Base-by-base conservation (phyloP, 805 yeast genomes). In the Lachancea lanzarotensis region DNA sequence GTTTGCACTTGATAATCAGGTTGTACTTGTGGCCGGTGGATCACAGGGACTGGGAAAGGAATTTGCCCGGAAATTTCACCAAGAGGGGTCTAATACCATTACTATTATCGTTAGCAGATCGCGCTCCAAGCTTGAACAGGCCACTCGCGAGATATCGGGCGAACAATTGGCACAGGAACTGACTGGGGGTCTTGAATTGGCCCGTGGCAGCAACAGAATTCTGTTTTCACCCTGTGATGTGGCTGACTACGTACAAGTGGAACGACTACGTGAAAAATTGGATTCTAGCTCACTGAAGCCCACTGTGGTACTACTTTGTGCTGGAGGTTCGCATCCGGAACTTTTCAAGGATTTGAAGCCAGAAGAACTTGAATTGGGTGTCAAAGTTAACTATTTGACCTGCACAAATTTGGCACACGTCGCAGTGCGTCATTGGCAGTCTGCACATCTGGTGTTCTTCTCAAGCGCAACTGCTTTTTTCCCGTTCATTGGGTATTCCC, bases 1-100 rank as follows among this genome's bases (percentile, higher is more conserved):
- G 35, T 60, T 46, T 45, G 40, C 36, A 2, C 68, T 76, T 10
- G 68, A 72, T 41, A 74, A 75, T 22, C 76, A 74, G 57, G 60
- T 76, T 1, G 89, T 83, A 2, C 73, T 91, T 15, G 73, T 91
- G n/a, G 78, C 95, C 0, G 98, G 98, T 3, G 98, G 88, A 0
- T 88, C 96, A 0, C 98, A 91, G 58, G 98, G 98, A 0, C 69
- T 91, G 1, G 98, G 98, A 0, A 80, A 80, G 2, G 85, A 83
- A 32, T 63, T 91, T 45, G 95, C 95, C 0, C 67, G 69, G 35
- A 71, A 75, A 45, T 67, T 82, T 38, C 77, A 73, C 45, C 35
- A 37, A 5, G 41, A 43, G 17, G 42, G 43, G 10, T 15, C 19
- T 8, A 35, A 45, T 7, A 57, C 52, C 22, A 48, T 70, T 2